Evolutionary conservation across 1,284 basidiomycete species (phyloP), one percentile per base, ranked within the genome.

Genomic region (Ganoderma multipileum): DNA sequence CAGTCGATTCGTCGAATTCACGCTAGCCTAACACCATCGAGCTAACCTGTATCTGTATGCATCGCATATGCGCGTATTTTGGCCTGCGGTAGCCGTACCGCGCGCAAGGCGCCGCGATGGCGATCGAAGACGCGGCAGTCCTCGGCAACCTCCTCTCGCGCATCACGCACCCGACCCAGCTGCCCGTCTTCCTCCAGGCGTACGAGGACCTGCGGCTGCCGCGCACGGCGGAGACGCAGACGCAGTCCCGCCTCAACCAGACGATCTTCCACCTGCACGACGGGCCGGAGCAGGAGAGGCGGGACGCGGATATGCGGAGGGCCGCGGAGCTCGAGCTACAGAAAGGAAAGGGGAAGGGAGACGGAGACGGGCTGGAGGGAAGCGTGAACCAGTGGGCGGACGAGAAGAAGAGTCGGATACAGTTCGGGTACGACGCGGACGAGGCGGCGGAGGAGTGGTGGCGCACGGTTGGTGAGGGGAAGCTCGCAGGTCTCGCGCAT

Each of bases 81-180:
- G 11, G n/a, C 23, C n/a, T 14, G 5, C 44, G 7, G 3, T n/a
- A 47, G 44, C 44, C 44, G n/a, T 47, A 90, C 76, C 58, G 58
- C 12, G 47, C 47, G 0, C 90, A 91, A 76, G 90, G 89, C 18
- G 86, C 89, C 18, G 88, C 89, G 3, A 90, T 91, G 83, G 90
- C 90, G 0, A 82, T 91, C 62, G 90, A 92, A 78, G 90, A 91
- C 68, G 89, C 86, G 0, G 88, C 87, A 0, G 86, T 90, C 0
- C 81, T 91, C 33, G 90, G 89, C 0, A 84, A 84, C 63, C 82
- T 91, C 20, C 83, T 91, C 71, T 86, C 87, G 1, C 83, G 79
- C 30, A 74, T 90, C 38, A 79, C 81, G 0, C 75, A 79, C 41
- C 76, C 71, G 23, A 65, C 76, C 0, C 86, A 89, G 71, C 80